Conservation (phyloP, 2,329 filamentous ascomycete genomes). For the Scleromitrula shiraiana region DNA sequence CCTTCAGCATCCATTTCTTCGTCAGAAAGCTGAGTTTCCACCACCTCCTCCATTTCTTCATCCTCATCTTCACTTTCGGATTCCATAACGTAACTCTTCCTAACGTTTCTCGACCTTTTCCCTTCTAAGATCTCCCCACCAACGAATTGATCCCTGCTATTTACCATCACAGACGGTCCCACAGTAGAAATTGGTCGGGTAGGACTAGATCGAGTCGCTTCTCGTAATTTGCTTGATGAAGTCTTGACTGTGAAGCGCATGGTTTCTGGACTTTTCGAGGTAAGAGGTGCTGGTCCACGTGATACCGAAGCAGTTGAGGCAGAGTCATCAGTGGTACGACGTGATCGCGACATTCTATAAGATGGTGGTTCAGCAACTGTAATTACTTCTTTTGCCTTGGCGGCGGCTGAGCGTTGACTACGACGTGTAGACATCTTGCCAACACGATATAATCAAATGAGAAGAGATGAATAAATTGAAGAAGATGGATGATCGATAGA, state of each 20-base stretch:
- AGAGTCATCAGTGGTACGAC: constrained; percentile 23
- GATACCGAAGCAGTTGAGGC: constrained; percentile 25
- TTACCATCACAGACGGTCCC: constrained; percentile 13
- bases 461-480: neutral
- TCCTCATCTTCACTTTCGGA: constrained; percentile 34
- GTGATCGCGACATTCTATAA: constrained; percentile 23
- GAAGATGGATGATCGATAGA: neutral
- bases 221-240: constrained; percentile 28
- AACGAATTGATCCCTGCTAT: constrained; percentile 21
- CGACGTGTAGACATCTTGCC: constrained; percentile 24
- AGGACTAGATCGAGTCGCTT: constrained; percentile 25
- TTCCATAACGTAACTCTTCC: constrained; percentile 37
- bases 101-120: constrained; percentile 27
- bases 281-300: constrained; percentile 22
- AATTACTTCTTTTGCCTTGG: constrained; percentile 24
- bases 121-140: constrained; percentile 28
- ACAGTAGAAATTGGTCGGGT: constrained; percentile 21
- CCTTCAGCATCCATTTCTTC: constrained; percentile 32
- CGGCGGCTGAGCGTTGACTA: constrained; percentile 25
- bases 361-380: constrained; percentile 21
- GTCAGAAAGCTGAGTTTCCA: no score
- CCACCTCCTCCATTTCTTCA: constrained; percentile 21
- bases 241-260: constrained; percentile 30
- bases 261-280: constrained; percentile 21
- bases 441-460: constrained; percentile 8